Conservation (phyloP, 352 stramenopile species). For the Pythium aquatile region DNA sequence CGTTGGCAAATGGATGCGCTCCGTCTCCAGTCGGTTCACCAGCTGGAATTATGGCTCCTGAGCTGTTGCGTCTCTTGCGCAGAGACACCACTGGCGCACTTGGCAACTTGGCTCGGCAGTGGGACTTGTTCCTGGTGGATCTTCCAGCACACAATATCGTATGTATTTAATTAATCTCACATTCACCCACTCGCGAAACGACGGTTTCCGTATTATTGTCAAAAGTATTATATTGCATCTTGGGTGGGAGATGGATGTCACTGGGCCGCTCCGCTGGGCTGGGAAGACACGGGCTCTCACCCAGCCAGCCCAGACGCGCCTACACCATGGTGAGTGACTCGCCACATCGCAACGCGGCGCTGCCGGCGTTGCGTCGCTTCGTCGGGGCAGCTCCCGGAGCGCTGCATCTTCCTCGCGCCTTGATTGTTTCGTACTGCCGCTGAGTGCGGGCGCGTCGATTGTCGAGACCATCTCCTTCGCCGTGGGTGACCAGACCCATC, state of each 20-base stretch:
- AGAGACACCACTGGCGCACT: not conserved
- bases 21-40: not conserved
- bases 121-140: not conserved
- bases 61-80: not conserved
- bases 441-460: not conserved
- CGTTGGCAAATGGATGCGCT: not conserved
- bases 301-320: not conserved
- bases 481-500: not conserved
- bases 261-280: not conserved
- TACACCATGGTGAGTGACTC: not conserved
- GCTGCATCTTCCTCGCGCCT: too few relatives aligned
- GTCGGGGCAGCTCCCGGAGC: not conserved
- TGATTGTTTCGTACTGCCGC: too few relatives aligned
- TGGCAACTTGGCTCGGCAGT: not conserved
- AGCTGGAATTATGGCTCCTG: not conserved
- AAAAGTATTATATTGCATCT: not conserved
- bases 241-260: not conserved
- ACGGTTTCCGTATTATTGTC: not conserved
- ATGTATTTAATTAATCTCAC: too few relatives aligned
- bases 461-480: not conserved
- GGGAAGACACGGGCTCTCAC: not conserved
- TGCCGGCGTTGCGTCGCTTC: not conserved
- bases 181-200: too few relatives aligned
- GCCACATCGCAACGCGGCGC: not conserved
- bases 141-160: not conserved